A percentile compares a stretch with the other conserved stretches of the same genome.
These are phyloP conservation scores for Verticillium nubilum DNA, from an alignment of 2,329 filamentous ascomycete species.

Conservation along the genomic window DNA sequence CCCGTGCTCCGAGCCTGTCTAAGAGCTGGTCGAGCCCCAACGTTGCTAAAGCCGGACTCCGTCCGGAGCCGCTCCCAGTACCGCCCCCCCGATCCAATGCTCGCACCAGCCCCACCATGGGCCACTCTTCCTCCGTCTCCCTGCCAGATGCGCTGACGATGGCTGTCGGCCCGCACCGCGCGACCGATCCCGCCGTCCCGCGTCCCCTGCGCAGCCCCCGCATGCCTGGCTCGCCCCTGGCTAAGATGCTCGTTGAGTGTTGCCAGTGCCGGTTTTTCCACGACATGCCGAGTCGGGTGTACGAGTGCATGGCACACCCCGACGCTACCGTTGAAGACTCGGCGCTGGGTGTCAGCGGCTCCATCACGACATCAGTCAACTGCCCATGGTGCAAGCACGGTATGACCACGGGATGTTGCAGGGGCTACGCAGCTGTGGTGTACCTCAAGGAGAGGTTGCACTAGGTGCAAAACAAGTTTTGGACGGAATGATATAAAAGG, in stretches of 20 bases:
- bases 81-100: conserved; percentile 16
- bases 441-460: conserved; percentile 61
- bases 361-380: conserved; percentile 55
- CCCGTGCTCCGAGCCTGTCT: conserved; percentile 9
- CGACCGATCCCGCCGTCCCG: not conserved
- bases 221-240: conserved; percentile 28
- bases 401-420: conserved; percentile 65
- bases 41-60: conserved; percentile 20
- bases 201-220: not conserved
- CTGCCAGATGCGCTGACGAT: not conserved
- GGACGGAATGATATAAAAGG: not conserved
- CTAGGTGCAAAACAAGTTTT: conserved; percentile 11
- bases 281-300: conserved; percentile 59
- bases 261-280: conserved; percentile 60
- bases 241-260: conserved; percentile 62
- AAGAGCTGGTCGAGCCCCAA: conserved; percentile 18
- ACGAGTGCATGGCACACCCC: conserved; percentile 59
- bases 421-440: conserved; percentile 62
- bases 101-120: conserved; percentile 17
- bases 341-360: conserved; percentile 46
- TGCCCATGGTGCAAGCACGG: conserved; percentile 70
- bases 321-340: conserved; percentile 48
- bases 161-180: not conserved
- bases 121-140: conserved; percentile 1
- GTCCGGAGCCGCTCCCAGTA: conserved; percentile 29